Percentiles rank a stretch among this genome's conserved stretches.
phyloP scores from a whole-genome alignment of 352 stramenopile species.

The Blastocystis hominis region DNA sequence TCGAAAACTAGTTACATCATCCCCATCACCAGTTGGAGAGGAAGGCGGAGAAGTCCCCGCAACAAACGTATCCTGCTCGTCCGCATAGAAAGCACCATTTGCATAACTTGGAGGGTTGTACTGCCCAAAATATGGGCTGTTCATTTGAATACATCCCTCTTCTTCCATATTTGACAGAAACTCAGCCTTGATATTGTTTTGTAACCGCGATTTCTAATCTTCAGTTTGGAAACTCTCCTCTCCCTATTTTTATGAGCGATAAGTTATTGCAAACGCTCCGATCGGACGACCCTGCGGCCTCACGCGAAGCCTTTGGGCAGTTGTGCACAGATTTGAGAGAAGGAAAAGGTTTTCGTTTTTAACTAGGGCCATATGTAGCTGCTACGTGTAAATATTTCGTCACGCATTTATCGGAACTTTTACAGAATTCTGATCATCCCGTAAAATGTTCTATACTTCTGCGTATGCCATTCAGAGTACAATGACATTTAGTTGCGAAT shows the following conservation, averaged over 20 bases:
- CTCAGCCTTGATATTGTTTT: neutral
- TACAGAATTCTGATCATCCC: neutral
- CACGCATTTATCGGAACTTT: neutral
- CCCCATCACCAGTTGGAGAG: neutral
- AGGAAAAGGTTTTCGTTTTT: neutral
- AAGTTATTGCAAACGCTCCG: neutral
- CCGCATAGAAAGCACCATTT: slow-evolving; percentile 42
- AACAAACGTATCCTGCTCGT: slow-evolving; percentile 43
- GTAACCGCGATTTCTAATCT: neutral
- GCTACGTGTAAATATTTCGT: neutral
- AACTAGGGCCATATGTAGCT: neutral
- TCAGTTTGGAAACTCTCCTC: too few species aligned
- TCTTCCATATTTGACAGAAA: neutral
- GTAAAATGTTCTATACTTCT: neutral
- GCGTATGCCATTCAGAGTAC: neutral
- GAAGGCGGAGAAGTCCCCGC: neutral
- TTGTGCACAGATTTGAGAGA: neutral
- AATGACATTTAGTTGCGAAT: neutral
- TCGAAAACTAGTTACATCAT: neutral
- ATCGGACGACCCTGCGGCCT: neutral
- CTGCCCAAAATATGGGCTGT: neutral
- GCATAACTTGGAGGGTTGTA: slow-evolving; percentile 10
- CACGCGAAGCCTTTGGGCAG: neutral
- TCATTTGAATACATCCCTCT: neutral
- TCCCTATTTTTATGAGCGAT: neutral